Base-by-base conservation (phyloP, 805 yeast species). In the Candida sithepensis region DNA sequence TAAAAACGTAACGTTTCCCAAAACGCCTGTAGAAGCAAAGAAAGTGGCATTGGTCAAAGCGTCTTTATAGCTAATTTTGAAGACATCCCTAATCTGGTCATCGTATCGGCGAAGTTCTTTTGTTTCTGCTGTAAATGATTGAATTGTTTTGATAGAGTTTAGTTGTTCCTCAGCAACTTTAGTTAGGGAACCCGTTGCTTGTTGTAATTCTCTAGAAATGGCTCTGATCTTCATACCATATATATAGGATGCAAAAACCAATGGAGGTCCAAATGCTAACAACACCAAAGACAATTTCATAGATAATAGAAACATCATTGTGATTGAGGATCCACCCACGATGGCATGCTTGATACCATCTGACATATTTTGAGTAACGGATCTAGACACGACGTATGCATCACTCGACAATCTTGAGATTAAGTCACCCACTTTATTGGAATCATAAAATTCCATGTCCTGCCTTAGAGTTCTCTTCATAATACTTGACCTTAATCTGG, bases 161-260 rank as follows among this genome's bases (percentile, higher is more conserved):
- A 91, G 73, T 53, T 94, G 89, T 58, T 92, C 97, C 61, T 91
- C 98, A 18, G 96, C 85, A 8, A 87, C 95, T 60, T 90, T 88
- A 0, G 97, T 88, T 58, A 94, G 72, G 6, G 81, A 79, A 42
- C 98, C 98, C 39, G 95, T 77, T 21, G 90, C 85, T 48, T 85
- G 88, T 66, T 91, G 98, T 43, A 91, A 77, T 43, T 78, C 76
- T 47, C 90, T 75, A 2, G 96, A 85, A 19, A 92, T 71, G 39
- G 77, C 76, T 53, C 96, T 80, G 44, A 92, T 85, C 56, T 81
- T 77, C 51, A 84, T 77, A 49, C 98, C 98, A 63, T 91, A 92
- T 38, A 87, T 71, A 60, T 85, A 75, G 0, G 96, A 88, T 70
- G 90, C 89, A 19, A 82, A 69, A 42, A 89, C 81, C 41, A 91